These are phyloP conservation scores for Candida silvatica DNA, from an alignment of 805 yeast genomes.

Conservation along the genomic window DNA sequence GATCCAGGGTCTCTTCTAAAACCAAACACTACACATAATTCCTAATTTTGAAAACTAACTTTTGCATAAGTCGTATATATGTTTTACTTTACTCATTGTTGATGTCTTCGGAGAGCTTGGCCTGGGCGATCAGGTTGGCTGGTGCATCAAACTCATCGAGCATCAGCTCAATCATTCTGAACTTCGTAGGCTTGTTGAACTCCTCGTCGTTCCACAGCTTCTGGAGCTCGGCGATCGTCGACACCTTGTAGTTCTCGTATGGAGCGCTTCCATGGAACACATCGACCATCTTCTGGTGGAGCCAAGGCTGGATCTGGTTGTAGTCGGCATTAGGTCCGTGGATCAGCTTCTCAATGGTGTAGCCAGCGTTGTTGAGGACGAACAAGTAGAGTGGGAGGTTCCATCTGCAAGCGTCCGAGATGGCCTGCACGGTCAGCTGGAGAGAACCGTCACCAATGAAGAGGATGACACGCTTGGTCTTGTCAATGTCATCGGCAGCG, in stretches of 20 bases:
- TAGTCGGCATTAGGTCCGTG: slow-evolving; percentile 60
- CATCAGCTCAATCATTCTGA: slow-evolving; percentile 62
- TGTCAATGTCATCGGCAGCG: slow-evolving; percentile 62
- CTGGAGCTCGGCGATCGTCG: slow-evolving; percentile 52
- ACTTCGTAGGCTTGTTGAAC: slow-evolving; percentile 48
- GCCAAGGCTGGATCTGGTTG: slow-evolving; percentile 64
- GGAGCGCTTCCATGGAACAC: slow-evolving; percentile 48
- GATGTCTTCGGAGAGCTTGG: slow-evolving; percentile 37
- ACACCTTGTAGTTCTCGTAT: slow-evolving; percentile 46
- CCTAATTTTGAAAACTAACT: neutral
- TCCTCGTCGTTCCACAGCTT: slow-evolving; percentile 34
- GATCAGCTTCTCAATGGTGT: slow-evolving; percentile 67
- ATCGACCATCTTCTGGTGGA: slow-evolving; percentile 48
- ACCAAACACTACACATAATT: neutral
- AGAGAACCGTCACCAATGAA: slow-evolving; percentile 73
- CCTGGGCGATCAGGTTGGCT: slow-evolving; percentile 55
- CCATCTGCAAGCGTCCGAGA: slow-evolving; percentile 63
- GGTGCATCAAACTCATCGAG: slow-evolving; percentile 67
- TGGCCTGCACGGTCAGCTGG: slow-evolving; percentile 68
- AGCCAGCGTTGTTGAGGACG: slow-evolving; percentile 64
- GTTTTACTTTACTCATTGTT: slow-evolving; percentile 12
- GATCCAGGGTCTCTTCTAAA: slow-evolving; percentile 68
- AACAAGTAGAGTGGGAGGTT: slow-evolving; percentile 59
- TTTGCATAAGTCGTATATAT: neutral
- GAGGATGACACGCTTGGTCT: slow-evolving; percentile 51